Base-by-base conservation (phyloP, 2,329 filamentous ascomycete genomes). In the Cercospora canescens region DNA sequence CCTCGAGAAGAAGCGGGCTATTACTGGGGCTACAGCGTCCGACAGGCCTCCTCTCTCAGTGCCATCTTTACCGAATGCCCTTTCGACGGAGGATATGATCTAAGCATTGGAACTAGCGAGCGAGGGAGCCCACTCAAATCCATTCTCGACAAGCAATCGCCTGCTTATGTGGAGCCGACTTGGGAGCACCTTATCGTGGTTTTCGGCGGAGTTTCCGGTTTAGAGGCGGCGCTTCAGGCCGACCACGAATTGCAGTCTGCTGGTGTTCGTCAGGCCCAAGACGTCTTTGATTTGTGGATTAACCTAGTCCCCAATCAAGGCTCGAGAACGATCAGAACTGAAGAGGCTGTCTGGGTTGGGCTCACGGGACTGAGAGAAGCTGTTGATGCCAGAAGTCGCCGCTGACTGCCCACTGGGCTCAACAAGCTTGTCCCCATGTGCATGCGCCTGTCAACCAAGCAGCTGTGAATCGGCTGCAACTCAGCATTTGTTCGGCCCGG, bases 41-140 rank as follows among this genome's bases (percentile, higher is more conserved):
- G 93, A 28, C 87, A 85, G 67, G 89, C 89, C 37, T 74, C 79
- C 4, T 89, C 87, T 2, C 84, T 96, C 5, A 91, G 91, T 5
- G 81, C 85, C 5, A 87, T 96, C 7, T 93, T 94, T 74, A 93
- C 91, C 4, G 91, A 94, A 76, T 89, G 87, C 70, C 85, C 87
- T 0, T 93, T 87, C 75, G 87, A 91, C 63, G 88, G 87, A 54
- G 93, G 93, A 12, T 96, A 96, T 78, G 92, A 96, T 78, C 72
- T 94, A 64, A 92, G 89, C 71, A 88, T 96, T 71, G 93, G 92
- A 16, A 96, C 92, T 0, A 94, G 91, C 3, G 93, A 96, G 79
- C 88, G 91, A 68, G 90, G 92, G 60, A 73, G 82, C 37, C 64
- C 68, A 32, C 58, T 75, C 7, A 35, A 68, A 69, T 65, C 67